Evolutionary conservation across 306 rosid genomes (phyloP).

Genomic region (Fragaria iinumae): DNA sequence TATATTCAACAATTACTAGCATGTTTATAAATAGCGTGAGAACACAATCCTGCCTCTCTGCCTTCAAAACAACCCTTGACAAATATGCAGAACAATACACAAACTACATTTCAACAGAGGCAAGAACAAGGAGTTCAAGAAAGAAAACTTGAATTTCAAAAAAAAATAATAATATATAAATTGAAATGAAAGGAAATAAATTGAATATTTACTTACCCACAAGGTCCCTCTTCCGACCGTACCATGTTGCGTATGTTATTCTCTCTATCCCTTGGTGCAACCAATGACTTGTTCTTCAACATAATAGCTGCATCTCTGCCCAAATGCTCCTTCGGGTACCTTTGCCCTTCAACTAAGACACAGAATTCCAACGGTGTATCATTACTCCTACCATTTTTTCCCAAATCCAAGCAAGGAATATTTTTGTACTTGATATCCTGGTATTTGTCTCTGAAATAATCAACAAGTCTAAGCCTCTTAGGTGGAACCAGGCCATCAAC

Average conservation of each 20-base stretch:
- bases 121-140: background rate
- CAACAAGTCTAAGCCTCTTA: conserved; percentile 34
- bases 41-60: background rate
- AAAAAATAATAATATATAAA: background rate
- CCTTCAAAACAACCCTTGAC: background rate
- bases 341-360: conserved; percentile 64
- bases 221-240: conserved; percentile 63
- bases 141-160: background rate
- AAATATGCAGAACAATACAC: background rate
- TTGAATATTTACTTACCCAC: conserved; percentile 46
- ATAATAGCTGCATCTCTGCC: conserved; percentile 28
- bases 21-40: background rate
- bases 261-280: conserved; percentile 39
- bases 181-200: background rate
- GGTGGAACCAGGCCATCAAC: conserved; percentile 35
- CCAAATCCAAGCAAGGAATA: conserved; percentile 77
- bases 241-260: conserved; percentile 45
- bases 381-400: conserved; percentile 46
- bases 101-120: background rate
- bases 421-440: conserved; percentile 41
- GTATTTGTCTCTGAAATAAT: conserved; percentile 57
- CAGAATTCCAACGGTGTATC: conserved; percentile 80
- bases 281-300: conserved; percentile 49
- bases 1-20: background rate
- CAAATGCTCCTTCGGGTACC: conserved; percentile 57